Conservation (phyloP, 2,329 filamentous ascomycete species). For the Fusarium sp. region DNA sequence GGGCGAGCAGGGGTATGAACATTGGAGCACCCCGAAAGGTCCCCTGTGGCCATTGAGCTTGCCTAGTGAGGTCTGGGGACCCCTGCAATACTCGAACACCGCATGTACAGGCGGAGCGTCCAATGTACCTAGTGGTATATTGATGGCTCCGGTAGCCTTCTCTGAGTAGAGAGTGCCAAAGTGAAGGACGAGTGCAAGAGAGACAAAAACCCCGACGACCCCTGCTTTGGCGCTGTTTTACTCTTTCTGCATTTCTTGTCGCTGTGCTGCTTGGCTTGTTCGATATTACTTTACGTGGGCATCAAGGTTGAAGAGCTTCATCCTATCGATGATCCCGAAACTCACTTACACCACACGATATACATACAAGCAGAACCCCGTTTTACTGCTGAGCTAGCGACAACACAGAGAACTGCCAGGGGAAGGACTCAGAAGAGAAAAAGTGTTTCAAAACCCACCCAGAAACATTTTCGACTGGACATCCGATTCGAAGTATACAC, state of each 20-base stretch:
- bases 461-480: neutral
- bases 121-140: conserved; percentile 13
- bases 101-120: conserved; percentile 13
- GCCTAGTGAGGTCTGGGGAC: conserved; percentile 19
- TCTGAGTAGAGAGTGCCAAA: conserved; percentile 18
- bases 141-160: conserved; percentile 18
- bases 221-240: conserved; percentile 12
- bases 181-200: conserved; percentile 19
- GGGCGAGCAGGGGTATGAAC: conserved; percentile 21
- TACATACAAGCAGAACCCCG: conserved; percentile 2
- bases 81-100: conserved; percentile 21
- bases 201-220: conserved; percentile 40
- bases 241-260: neutral
- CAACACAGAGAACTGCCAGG: neutral
- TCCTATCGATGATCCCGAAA: conserved; percentile 6
- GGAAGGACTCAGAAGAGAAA: conserved; percentile 4
- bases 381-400: neutral
- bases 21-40: conserved; percentile 19
- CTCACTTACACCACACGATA: conserved; percentile 13
- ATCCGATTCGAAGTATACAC: conserved; percentile 2
- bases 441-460: neutral
- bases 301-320: conserved; percentile 30
- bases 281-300: conserved; percentile 10
- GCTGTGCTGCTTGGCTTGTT: conserved; percentile 9
- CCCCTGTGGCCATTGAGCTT: conserved; percentile 35